These are phyloP conservation scores for Hypoxylon sp. DNA, from an alignment of 2,329 filamentous ascomycete species.

Conservation along the genomic window DNA sequence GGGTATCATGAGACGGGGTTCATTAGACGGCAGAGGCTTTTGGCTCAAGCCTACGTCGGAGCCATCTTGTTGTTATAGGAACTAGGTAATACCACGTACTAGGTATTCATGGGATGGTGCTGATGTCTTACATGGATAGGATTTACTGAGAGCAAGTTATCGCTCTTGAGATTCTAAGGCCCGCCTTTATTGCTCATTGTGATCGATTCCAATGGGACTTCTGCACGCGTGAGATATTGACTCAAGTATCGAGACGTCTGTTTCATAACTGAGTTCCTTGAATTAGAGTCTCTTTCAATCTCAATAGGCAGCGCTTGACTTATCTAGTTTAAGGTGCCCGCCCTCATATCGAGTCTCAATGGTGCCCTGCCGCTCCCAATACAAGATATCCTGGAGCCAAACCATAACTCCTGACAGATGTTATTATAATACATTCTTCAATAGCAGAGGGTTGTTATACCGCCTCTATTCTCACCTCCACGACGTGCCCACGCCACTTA, in stretches of 20 bases:
- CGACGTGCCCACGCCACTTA: neutral
- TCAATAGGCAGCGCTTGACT: neutral
- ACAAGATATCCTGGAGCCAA: neutral
- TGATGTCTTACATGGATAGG: neutral
- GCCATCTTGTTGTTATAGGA: neutral
- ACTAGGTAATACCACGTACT: neutral
- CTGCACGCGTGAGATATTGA: neutral
- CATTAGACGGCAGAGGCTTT: neutral
- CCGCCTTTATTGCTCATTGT: neutral
- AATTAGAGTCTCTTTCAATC: neutral
- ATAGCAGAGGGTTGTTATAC: conserved; percentile 17
- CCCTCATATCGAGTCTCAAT: neutral
- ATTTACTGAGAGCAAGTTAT: neutral
- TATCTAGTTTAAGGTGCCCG: neutral
- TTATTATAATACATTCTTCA: neutral
- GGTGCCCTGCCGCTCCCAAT: neutral
- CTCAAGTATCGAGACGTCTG: neutral
- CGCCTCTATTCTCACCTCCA: neutral
- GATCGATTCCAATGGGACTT: neutral
- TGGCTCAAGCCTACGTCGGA: neutral
- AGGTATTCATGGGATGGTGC: neutral
- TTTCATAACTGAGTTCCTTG: neutral
- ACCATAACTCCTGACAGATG: neutral
- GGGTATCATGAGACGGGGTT: neutral
- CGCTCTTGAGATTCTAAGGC: neutral